Base-by-base conservation (phyloP, 148 eudicot genomes). In the Dianthus caryophyllus region DNA sequence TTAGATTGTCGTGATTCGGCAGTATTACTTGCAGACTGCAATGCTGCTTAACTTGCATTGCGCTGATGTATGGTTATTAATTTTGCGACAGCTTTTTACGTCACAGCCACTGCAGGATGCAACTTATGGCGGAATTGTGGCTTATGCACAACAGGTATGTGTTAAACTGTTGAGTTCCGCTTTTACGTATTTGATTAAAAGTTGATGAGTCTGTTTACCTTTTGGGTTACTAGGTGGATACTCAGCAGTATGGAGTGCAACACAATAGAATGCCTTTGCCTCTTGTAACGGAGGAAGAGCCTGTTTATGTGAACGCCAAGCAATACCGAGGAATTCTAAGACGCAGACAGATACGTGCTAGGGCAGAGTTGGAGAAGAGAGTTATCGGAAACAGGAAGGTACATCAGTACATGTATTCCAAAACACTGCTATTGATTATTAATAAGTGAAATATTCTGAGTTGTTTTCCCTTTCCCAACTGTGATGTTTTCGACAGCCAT, bases 321-420 rank as follows among this genome's bases (percentile, higher is more conserved):
- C n/a, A n/a, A 82, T 68, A 90, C 79, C 90, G 79, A 74, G 96
- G 90, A 47, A 90, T 90, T 65, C 48, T 90, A 65, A 81, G 96
- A 71, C 86, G 93, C 47, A 79, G 96, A 70, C 89, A 83, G 63
- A 75, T 74, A 56, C 84, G 90, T n/a, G 96, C 93, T 62, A 87
- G 74, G 83, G 84, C 88, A 15, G 96, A 87, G 79, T n/a, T 83
- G 78, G 88, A 87, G 54, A 87, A 76, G 79, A 87, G 87, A 80
- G 77, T 66, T 33, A 66, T 80, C 6, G 87, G 80, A 77, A 53
- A 52, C 50, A 79, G 89, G 66, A 86, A 89, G 84, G 96, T 84
- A 78, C 6, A 1, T 57, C n/a, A n/a, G n/a, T n/a, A n/a, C n/a
- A n/a, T n/a, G n/a, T n/a, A n/a, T n/a, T n/a, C n/a, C n/a, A n/a